Base-by-base conservation (phyloP, 176 grass and related monocot species). In the Raddia guianensis region DNA sequence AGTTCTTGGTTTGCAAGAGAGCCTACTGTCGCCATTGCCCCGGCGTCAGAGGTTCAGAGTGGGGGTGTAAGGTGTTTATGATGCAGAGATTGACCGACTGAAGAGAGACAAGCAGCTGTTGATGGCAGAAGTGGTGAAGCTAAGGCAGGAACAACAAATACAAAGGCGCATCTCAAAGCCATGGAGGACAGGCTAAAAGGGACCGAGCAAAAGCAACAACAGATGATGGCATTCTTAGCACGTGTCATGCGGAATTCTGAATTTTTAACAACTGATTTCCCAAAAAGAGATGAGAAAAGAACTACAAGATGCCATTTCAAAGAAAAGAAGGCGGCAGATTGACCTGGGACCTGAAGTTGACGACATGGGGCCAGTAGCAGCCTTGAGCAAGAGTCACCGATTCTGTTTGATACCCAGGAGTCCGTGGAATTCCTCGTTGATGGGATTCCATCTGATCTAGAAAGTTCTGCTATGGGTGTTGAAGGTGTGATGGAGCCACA, bases 101-200 rank as follows among this genome's bases (percentile, higher is more conserved):
- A 27, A 27, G 27, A 27, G 27, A 27, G 27, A 27, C 27, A 27
- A 27, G 27, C 27, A 27, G 27, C 27, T 27, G 27, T 1, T 27
- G 27, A 27, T 27, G 27, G 27, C 27, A 27, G 27, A 27, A 27
- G 27, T 27, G 27, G 27, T 27, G 27, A 27, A 27, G 27, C 27
- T 27, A 27, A 27, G 27, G 27, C 27, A 27, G 77, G 92, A 91
- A 76, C 95, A 98, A 73, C 95, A 98, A 82, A 91, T 35, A 98
- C 88, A 13, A 90, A 73, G 65, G 90, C 62, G 3, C 69, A 76
- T 82, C 86, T 98, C 10, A 93, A 86, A 87, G 88, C 79, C 48
- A 95, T 98, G 90, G 95, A 95, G 72, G 90, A 95, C 54, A 92
- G 88, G 84, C 81, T 98, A 45, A 84, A 88, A 62, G 86, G 86